Base-by-base conservation (phyloP, 345 rosid species). In the Cardamine chenopodiifolia region DNA sequence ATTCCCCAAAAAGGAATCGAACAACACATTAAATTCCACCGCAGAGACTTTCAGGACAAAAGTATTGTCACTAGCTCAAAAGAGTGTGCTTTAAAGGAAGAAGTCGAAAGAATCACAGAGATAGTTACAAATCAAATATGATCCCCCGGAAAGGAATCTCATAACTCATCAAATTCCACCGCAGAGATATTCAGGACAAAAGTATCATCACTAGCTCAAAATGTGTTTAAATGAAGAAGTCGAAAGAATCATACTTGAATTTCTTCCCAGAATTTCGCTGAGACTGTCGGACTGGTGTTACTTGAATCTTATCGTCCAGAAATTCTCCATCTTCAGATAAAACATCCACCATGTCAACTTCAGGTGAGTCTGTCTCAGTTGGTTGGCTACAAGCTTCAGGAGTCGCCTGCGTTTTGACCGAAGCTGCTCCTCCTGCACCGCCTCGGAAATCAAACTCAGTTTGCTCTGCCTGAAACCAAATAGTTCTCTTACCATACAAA, bases 401-500 rank as follows among this genome's bases (percentile, higher is more conserved):
- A 73, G 72, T 54, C 1, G 37, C 66, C 62, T 54, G 62, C 40
- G 71, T 81, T 76, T 82, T 82, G 39, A 54, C 74, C 7, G 85
- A 56, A 63, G 75, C 86, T 62, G 84, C 90, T 53, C 85, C 96
- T 64, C 96, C 97, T 0, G 89, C 97, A 70, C 98, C 97, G 14
- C 92, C 97, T 75, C 76, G 84, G 68, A 90, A 94, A 73, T 91
- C 89, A 80, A 61, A 79, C 15, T 88, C 90, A 25, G 63, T 71
- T 10, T 76, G 35, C 70, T 78, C 85, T 34, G 73, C 92, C 93
- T 91, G 82, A 78, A 83, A 78, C 66, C 62, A 61, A 70, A 66
- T 2, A 20, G 22, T 35, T 26, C 64, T 68, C 37, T 40, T 19
- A 53, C 7, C 68, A 52, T 45, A 40, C 12, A 3, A 19, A 57